Percentiles rank a stretch among this genome's conserved stretches.
These are phyloP conservation scores for Cryptococcus depauperatus DNA, from an alignment of 1,284 basidiomycete genomes.

Conservation along the genomic window DNA sequence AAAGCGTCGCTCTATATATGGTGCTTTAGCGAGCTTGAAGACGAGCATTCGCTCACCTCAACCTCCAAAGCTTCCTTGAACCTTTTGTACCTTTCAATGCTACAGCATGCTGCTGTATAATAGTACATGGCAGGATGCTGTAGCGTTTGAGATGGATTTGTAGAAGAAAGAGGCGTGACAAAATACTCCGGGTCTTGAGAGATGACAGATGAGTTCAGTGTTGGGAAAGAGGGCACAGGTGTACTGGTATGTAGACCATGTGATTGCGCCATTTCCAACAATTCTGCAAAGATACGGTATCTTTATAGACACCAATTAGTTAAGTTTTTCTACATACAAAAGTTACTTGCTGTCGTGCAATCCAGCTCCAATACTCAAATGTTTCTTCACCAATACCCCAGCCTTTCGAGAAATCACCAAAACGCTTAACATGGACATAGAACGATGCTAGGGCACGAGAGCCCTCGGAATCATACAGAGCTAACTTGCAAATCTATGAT, in stretches of 20 bases:
- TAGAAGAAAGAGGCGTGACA: conserved; percentile 35
- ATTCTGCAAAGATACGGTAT: conserved; percentile 76
- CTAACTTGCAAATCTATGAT: conserved; percentile 69
- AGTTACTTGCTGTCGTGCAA: conserved; percentile 76
- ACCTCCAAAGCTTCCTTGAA: conserved; percentile 56
- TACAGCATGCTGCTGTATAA: conserved; percentile 74
- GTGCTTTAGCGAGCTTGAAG: neutral
- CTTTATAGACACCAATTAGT: conserved; percentile 43
- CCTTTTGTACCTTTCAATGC: conserved; percentile 61
- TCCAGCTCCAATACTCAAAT: conserved; percentile 96
- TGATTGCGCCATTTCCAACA: conserved; percentile 70
- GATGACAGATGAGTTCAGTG: conserved; percentile 12
- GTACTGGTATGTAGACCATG: conserved; percentile 58
- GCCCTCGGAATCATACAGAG: conserved; percentile 78
- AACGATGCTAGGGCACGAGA: conserved; percentile 69
- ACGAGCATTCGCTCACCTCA: conserved; percentile 48
- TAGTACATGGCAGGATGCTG: conserved; percentile 89
- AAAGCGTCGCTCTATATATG: conserved; percentile 16
- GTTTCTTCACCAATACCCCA: conserved; percentile 98
- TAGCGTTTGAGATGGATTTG: conserved; percentile 51
- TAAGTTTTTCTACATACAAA: neutral
- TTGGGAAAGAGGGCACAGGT: conserved; percentile 36
- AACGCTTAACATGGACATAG: conserved; percentile 71
- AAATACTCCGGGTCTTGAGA: conserved; percentile 27
- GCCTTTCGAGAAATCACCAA: conserved; percentile 76